Base-by-base conservation (phyloP, 2,329 filamentous ascomycete genomes). In the Aspergillus transmontanensis region DNA sequence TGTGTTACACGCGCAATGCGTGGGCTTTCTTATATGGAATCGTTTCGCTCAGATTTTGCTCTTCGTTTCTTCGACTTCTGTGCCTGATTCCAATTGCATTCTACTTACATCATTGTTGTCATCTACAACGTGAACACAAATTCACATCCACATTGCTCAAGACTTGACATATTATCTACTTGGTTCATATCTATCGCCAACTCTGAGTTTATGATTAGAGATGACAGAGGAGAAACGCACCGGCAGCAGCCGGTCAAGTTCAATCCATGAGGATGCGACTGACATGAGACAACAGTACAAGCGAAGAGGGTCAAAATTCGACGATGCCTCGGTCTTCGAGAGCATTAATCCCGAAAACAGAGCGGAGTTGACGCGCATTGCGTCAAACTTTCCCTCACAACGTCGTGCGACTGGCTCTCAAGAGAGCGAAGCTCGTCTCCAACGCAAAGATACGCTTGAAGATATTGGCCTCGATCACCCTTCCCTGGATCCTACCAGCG, bases 401-500 rank as follows among this genome's bases (percentile, higher is more conserved):
- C 68, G 64, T 34, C 59, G 66, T 6, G 34, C 60, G 23, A 62
- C 67, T 69, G 19, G 62, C 61, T 28, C 60, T 65, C 21, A 30
- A 9, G 14, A 16, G 23, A 64, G 59, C n/a, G 67, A 64, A 26
- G 61, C 66, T 60, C 60, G 54, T 28, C 66, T 75, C 9, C 64
- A 73, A 56, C 68, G 72, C 16, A 73, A 65, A 56, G 76, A 78
- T 60, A 78, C 75, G 1, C 41, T 78, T n/a, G 72, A 74, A 43
- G 79, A 78, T 3, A 65, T 84, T 9, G 74, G 78, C 26, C 58
- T 80, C 23, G 80, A 75, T 3, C 82, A 86, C 67, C 79, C 84
- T 2, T 76, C 79, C 0, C 75, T 87, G n/a, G 84, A 87, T 67
- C 85, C 85, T 0, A 76, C 71, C 9, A 83, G 77, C 39, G 78